phyloP scores from a whole-genome alignment of 257 asterid species.

The Gentiana dahurica region DNA sequence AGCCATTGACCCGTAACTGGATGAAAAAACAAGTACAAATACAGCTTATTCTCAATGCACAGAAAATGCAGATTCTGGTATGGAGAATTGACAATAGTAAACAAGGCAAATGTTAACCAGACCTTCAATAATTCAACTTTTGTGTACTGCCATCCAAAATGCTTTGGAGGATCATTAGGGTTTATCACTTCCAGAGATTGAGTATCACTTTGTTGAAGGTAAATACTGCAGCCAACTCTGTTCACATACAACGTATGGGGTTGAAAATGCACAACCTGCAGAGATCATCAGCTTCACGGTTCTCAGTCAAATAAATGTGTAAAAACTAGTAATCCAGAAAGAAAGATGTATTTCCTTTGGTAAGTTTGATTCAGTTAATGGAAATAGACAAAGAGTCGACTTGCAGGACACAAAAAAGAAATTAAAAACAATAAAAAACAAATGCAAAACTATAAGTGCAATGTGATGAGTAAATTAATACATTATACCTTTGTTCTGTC shows the following conservation, averaged over 20 bases:
- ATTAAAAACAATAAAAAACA: background rate
- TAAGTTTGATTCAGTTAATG: too few relatives aligned
- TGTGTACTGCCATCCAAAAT: conserved; percentile 69
- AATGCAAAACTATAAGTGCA: background rate
- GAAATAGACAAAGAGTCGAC: too few relatives aligned
- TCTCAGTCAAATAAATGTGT: background rate
- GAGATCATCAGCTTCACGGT: conserved; percentile 5
- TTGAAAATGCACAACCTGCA: conserved; percentile 94
- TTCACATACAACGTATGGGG: conserved; percentile 79
- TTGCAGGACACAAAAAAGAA: too few relatives aligned
- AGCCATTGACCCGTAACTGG: conserved; percentile 81
- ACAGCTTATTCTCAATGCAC: background rate
- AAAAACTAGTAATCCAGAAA: background rate
- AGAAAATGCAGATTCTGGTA: background rate
- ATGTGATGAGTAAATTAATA: background rate
- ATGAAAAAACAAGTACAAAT: conserved; percentile 13
- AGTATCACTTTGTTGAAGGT: conserved; percentile 68
- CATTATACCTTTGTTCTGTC: conserved; percentile 90
- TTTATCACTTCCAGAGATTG: conserved; percentile 65
- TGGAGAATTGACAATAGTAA: conserved; percentile 7
- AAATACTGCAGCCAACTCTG: conserved; percentile 70
- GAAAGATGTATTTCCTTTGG: background rate
- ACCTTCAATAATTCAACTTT: conserved; percentile 82
- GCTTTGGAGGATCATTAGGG: conserved; percentile 77
- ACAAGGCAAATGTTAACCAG: conserved; percentile 17